Evolutionary conservation across 1,284 basidiomycete species (phyloP).

Genomic region (Earliella scabrosa): DNA sequence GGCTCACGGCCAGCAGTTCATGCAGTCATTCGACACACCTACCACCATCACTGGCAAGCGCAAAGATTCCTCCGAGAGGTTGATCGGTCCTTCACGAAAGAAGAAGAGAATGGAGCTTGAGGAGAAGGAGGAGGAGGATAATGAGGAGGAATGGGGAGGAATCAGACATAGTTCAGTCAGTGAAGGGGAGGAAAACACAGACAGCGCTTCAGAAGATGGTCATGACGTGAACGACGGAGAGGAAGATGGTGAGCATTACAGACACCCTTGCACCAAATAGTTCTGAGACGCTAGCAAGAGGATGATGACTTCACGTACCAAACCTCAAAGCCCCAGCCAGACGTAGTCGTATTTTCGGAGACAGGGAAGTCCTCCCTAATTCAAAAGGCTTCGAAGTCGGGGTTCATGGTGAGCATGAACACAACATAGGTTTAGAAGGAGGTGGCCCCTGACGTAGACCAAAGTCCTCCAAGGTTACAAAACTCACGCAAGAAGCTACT

Average conservation of each 20-base stretch:
- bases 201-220: conserved; percentile 11
- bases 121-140: conserved; percentile 37
- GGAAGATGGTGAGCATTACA: conserved; percentile 1
- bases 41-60: conserved; percentile 24
- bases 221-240: conserved; percentile 29
- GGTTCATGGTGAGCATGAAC: conserved; percentile 65
- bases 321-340: conserved; percentile 28
- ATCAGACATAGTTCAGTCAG: conserved; percentile 22
- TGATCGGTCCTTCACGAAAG: conserved; percentile 32
- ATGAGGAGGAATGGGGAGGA: conserved; percentile 41
- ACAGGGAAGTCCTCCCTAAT: conserved; percentile 12
- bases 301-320: conserved; percentile 21
- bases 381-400: conserved; percentile 24
- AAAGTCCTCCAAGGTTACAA: conserved; percentile 78
- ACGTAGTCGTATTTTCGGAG: conserved; percentile 65
- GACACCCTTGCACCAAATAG: not conserved
- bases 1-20: conserved; percentile 66
- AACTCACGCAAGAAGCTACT: conserved; percentile 47
- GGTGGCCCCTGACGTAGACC: no score
- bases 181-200: conserved; percentile 23
- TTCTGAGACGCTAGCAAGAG: not conserved
- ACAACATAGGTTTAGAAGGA: not conserved
- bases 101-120: conserved; percentile 19
- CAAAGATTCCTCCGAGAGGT: conserved; percentile 30
- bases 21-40: conserved; percentile 53